Base-by-base conservation (phyloP, 2,329 filamentous ascomycete species). In the Truncatella angustata region DNA sequence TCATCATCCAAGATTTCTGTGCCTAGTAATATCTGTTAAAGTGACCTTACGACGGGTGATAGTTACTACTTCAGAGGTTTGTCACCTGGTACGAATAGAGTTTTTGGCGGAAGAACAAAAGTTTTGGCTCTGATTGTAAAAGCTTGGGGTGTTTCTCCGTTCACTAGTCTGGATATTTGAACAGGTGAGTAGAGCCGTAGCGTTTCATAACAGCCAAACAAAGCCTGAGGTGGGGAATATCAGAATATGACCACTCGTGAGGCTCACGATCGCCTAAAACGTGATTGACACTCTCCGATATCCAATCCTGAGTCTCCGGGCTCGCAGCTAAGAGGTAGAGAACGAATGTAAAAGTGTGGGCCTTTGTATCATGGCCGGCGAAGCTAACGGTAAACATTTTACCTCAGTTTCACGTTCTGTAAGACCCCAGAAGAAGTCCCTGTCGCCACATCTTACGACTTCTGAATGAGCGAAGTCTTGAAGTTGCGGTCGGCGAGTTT, bases 341-440 rank as follows among this genome's bases (percentile, higher is more conserved):
- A 11, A 39, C 52, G 18, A 59, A 61, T 2, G 57, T 54, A 11
- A 63, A 36, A 1, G 59, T 57, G 28, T 58, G 58, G 4, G 62
- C 62, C 2, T 61, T 64, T 2, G 63, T 65, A 36, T 66, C 63
- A 24, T 66, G 58, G 14, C 64, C 63, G 3, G 63, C 63, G 11
- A 66, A 66, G 32, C 63, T 65, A 49, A 63, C 54, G 11, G 64
- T 55, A 30, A 66, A 67, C n/a, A 65, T 55, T 21, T 67, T 64
- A 3, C 64, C 62, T 2, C 35, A 47, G 35, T 47, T 21, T 47
- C 11, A 58, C 58, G 21, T 61, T 58, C 44, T 2, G 44, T 47
- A 9, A 47, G 18, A 21, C 44, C 44, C 3, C 16, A 26, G 16
- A 20, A 11, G 9, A 21, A 3, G n/a, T 11, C 23, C 63, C 60